Evolutionary conservation across 2,329 filamentous ascomycete species (phyloP).

Genomic region (Botrytis porri): DNA sequence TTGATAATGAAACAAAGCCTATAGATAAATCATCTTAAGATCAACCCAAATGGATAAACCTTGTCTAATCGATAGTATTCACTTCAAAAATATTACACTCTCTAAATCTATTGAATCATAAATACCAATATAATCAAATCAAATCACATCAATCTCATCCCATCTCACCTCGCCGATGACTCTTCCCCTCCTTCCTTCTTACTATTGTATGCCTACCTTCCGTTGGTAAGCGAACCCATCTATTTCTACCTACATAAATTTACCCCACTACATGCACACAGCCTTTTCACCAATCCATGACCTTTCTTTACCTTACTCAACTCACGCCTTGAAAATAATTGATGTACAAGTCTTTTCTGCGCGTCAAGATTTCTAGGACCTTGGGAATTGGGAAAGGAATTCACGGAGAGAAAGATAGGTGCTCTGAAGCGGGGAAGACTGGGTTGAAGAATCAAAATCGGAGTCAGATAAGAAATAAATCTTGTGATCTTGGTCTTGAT

Average conservation of each 20-base stretch:
- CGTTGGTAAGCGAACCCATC: not conserved
- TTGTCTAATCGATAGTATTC: not conserved
- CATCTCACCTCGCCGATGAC: not conserved
- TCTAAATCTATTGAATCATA: not conserved
- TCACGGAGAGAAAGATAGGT: no score
- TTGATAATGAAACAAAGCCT: not conserved
- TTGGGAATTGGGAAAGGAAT: not conserved
- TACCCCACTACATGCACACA: not conserved
- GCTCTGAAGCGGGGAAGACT: no score
- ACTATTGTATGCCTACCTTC: no score
- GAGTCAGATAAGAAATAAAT: not conserved
- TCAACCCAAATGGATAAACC: not conserved
- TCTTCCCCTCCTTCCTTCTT: not conserved
- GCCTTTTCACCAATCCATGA: not conserved
- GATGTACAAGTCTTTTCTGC: not conserved
- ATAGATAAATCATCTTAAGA: not conserved
- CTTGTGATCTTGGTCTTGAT: not conserved
- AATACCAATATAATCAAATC: not conserved
- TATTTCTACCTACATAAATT: not conserved
- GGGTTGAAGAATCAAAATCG: no score
- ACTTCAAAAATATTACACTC: not conserved
- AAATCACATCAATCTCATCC: no score
- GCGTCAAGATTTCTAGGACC: not conserved
- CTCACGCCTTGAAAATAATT: not conserved
- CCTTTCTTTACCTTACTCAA: not conserved